These are phyloP conservation scores for Hawksworthiomyces lignivorus DNA, from an alignment of 2,329 filamentous ascomycete genomes.

Conservation along the genomic window DNA sequence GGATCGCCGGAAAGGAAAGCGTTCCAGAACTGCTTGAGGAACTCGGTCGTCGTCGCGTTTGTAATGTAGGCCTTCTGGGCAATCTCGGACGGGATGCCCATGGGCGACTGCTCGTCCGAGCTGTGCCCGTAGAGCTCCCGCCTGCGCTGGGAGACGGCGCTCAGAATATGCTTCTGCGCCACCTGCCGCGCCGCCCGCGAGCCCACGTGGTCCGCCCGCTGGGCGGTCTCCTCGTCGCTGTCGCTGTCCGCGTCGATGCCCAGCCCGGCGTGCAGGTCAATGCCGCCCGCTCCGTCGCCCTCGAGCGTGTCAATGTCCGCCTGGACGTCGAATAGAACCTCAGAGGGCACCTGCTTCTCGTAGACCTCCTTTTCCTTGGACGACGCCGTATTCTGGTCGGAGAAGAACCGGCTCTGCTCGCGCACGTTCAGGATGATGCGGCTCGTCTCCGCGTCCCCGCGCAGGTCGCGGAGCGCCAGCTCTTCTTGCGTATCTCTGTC, in stretches of 20 bases:
- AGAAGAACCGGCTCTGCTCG: slow-evolving; percentile 79
- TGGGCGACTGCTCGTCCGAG: slow-evolving; percentile 41
- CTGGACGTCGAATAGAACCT: slow-evolving; percentile 59
- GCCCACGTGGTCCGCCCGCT: slow-evolving; percentile 45
- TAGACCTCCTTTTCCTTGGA: slow-evolving; percentile 46
- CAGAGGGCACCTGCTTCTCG: slow-evolving; percentile 59
- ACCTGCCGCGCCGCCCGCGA: slow-evolving; percentile 58
- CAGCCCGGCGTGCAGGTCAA: slow-evolving; percentile 56
- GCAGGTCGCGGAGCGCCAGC: slow-evolving; percentile 72
- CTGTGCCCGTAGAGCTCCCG: slow-evolving; percentile 47
- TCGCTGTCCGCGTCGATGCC: slow-evolving; percentile 65
- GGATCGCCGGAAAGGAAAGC: slow-evolving; percentile 84
- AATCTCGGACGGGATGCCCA: slow-evolving; percentile 48
- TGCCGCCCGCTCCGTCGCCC: slow-evolving; percentile 38
- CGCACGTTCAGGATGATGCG: slow-evolving; percentile 80
- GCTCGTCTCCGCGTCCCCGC: slow-evolving; percentile 63
- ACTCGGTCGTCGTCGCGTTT: slow-evolving; percentile 89
- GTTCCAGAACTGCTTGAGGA: slow-evolving; percentile 95
- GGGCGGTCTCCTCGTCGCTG: slow-evolving; percentile 47
- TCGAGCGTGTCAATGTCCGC: slow-evolving; percentile 50
- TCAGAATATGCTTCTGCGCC: slow-evolving; percentile 59
- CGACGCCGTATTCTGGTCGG: slow-evolving; percentile 43
- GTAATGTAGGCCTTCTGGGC: slow-evolving; percentile 57
- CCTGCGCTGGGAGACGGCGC: slow-evolving; percentile 55
- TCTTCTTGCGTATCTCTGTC: slow-evolving; percentile 69